A percentile compares a stretch with the other conserved stretches of the same genome.
phyloP scores from a whole-genome alignment of 73 alveolate species.

The Effrenium voratum region DNA sequence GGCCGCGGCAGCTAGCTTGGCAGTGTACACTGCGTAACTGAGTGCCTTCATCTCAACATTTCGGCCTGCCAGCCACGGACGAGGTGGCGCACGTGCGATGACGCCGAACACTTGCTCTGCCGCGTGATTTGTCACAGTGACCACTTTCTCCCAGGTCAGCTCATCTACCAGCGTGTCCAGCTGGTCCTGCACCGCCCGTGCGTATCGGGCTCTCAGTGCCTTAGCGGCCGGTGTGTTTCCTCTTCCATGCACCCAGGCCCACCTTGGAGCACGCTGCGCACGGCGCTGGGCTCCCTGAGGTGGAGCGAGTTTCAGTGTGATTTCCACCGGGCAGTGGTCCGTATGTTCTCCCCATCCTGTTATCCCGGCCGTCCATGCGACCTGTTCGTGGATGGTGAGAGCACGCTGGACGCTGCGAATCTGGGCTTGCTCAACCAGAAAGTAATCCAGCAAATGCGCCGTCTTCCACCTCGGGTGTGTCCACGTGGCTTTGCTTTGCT shows the following conservation, averaged over 20 bases:
- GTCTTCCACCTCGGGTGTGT: conserved; percentile 18
- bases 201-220: too few relatives aligned
- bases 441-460: not conserved
- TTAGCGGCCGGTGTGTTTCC: too few relatives aligned
- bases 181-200: too few relatives aligned
- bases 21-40: not conserved
- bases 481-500: not conserved
- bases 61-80: not conserved
- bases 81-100: not conserved
- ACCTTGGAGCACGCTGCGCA: too few relatives aligned
- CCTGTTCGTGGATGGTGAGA: not conserved
- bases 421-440: not conserved
- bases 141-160: too few relatives aligned
- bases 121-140: too few relatives aligned
- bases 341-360: not conserved
- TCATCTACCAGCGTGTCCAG: too few relatives aligned
- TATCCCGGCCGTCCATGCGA: too few relatives aligned
- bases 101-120: not conserved
- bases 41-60: not conserved
- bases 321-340: conserved; percentile 10
- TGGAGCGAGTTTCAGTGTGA: not conserved
- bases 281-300: not conserved
- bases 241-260: too few relatives aligned
- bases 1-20: not conserved
- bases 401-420: not conserved